Conservation (phyloP, 192 early-diverging fungal genomes). For the Coemansia sp. region DNA sequence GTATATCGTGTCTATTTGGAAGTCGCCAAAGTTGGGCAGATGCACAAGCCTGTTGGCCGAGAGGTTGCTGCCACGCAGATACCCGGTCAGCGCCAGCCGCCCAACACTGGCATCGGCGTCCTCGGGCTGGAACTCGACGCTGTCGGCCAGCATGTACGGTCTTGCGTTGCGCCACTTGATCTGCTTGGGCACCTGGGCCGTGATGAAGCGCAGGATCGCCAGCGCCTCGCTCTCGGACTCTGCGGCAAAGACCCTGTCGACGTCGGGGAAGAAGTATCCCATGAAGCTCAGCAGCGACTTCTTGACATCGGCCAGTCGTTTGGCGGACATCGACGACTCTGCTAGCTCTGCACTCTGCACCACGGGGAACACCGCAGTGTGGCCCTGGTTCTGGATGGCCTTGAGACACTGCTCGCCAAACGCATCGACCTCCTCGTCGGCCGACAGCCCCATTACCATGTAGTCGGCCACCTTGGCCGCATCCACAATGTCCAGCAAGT, state of each 20-base stretch:
- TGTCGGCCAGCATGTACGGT: conserved; percentile 85
- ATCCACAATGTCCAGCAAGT: conserved; percentile 85
- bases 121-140: conserved; percentile 65
- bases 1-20: conserved; percentile 75
- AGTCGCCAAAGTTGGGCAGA: conserved; percentile 92
- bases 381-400: conserved; percentile 86
- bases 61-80: conserved; percentile 78
- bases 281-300: conserved; percentile 85
- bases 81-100: conserved; percentile 79
- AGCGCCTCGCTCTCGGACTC: conserved; percentile 63
- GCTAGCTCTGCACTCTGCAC: conserved; percentile 71
- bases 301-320: conserved; percentile 72
- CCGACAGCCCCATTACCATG: conserved; percentile 82
- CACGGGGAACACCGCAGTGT: conserved; percentile 70
- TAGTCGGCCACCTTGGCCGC: conserved; percentile 91
- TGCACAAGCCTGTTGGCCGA: conserved; percentile 91
- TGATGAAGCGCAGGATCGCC: conserved; percentile 72
- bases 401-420: conserved; percentile 86
- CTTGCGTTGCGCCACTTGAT: conserved; percentile 85
- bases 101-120: conserved; percentile 56
- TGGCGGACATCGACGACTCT: conserved; percentile 30
- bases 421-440: conserved; percentile 86
- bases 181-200: conserved; percentile 74
- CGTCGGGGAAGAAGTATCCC: conserved; percentile 84
- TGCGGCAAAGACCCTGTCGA: conserved; percentile 67